These are phyloP conservation scores for Trichoderma orchidacearum DNA, from an alignment of 495 filamentous ascomycete genomes.

Conservation along the genomic window DNA sequence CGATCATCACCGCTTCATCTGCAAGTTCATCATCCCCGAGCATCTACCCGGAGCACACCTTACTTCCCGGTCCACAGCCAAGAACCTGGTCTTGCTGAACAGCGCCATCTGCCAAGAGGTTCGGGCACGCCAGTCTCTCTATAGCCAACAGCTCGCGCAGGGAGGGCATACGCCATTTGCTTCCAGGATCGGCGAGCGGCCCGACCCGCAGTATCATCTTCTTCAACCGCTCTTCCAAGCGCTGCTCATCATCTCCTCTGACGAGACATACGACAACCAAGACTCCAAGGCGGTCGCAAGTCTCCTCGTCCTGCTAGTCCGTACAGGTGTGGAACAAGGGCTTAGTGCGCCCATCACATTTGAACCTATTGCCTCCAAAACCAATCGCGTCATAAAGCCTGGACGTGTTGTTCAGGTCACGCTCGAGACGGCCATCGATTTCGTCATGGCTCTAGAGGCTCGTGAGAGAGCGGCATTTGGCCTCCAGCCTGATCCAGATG, in stretches of 20 bases:
- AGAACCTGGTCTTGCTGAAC: background rate
- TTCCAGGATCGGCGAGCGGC: background rate
- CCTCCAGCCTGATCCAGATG: slow-evolving; percentile 1
- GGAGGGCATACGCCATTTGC: background rate
- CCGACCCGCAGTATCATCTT: background rate
- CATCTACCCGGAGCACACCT: background rate
- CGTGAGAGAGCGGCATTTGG: slow-evolving; percentile 3
- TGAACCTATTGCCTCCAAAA: slow-evolving; percentile 2
- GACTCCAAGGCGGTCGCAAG: background rate
- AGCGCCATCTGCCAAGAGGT: background rate
- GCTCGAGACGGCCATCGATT: slow-evolving; percentile 2
- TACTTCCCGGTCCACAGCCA: background rate
- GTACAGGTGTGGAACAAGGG: slow-evolving; percentile 9
- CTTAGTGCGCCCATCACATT: slow-evolving; percentile 15
- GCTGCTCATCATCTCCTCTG: background rate
- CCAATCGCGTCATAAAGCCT: background rate
- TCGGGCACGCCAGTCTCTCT: background rate
- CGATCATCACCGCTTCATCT: slow-evolving; percentile 4
- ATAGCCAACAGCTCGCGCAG: too few relatives aligned
- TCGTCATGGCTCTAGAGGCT: slow-evolving; percentile 1
- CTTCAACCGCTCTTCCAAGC: slow-evolving; percentile 2
- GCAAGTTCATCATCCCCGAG: slow-evolving; percentile 1
- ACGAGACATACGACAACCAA: background rate
- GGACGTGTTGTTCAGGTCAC: background rate
- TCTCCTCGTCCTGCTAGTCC: slow-evolving; percentile 8